Conservation (phyloP, 179 eudicot species). For the Silene noctiflora region DNA sequence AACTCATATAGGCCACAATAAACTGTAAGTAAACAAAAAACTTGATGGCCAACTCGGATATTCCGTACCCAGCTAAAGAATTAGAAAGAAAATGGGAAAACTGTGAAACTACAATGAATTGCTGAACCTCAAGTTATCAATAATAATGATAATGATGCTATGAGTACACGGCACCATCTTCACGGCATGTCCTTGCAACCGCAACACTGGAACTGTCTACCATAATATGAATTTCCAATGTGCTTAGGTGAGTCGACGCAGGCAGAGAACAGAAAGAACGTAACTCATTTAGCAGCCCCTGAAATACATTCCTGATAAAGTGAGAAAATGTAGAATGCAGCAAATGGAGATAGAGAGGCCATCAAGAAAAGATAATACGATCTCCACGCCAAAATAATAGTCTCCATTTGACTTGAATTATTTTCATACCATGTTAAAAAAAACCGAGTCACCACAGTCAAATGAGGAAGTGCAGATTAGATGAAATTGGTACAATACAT, state of each 20-base stretch:
- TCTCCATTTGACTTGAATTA: no score
- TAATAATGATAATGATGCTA: neutral
- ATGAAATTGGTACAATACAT: no score
- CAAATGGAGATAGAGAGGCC: neutral
- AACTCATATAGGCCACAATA: neutral
- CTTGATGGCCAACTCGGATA: neutral
- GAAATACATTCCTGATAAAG: neutral
- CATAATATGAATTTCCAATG: neutral
- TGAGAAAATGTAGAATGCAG: neutral
- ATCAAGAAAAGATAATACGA: neutral
- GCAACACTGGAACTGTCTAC: neutral
- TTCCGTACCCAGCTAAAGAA: neutral
- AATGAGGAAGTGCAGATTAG: no score
- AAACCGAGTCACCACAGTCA: no score
- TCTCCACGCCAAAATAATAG: no score
- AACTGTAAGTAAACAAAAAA: neutral
- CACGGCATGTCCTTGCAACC: conserved; percentile 4
- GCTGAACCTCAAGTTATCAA: neutral
- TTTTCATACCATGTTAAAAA: no score
- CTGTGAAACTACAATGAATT: neutral
- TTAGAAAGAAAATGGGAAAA: neutral
- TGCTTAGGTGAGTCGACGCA: neutral
- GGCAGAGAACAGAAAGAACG: neutral
- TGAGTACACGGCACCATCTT: neutral
- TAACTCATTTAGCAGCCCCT: neutral